phyloP scores from a whole-genome alignment of 352 stramenopile genomes.

The Phytopythium oedochilum region DNA sequence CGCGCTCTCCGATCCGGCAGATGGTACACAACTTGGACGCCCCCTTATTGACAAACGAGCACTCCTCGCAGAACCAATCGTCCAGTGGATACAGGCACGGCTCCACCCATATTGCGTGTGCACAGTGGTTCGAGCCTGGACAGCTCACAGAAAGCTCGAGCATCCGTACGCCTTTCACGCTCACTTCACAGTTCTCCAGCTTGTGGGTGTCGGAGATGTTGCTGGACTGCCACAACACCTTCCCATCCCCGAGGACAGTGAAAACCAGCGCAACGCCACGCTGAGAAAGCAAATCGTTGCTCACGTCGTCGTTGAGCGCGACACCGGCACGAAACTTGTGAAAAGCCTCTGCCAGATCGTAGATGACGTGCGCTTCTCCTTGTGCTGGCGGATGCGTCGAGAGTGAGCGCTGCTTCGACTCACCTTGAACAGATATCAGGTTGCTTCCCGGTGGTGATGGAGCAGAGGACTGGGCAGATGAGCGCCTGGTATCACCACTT shows the following conservation, averaged over 20 bases:
- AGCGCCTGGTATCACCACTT: not conserved
- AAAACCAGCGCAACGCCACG: constrained; percentile 52
- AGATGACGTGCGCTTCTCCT: constrained; percentile 76
- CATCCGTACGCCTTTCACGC: constrained; percentile 62
- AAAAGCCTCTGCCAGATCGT: constrained; percentile 68
- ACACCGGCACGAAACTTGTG: constrained; percentile 46
- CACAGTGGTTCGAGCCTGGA: constrained; percentile 69
- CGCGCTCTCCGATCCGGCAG: constrained; percentile 31
- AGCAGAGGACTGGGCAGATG: not conserved
- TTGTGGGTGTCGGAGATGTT: constrained; percentile 27
- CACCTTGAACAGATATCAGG: constrained; percentile 53
- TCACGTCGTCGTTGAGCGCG: constrained; percentile 73
- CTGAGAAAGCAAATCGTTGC: constrained; percentile 52
- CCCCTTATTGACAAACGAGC: constrained; percentile 71
- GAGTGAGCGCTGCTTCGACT: constrained; percentile 67
- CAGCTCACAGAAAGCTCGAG: constrained; percentile 70
- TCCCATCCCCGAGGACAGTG: constrained; percentile 66
- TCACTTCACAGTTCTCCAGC: constrained; percentile 54
- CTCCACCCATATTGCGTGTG: constrained; percentile 79
- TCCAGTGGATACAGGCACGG: constrained; percentile 58
- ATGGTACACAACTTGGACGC: constrained; percentile 36
- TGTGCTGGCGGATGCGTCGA: constrained; percentile 73
- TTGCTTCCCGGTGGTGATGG: constrained; percentile 11
- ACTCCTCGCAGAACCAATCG: constrained; percentile 68
- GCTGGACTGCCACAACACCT: constrained; percentile 75